Evolutionary conservation across 2,329 filamentous ascomycete genomes (phyloP).

Genomic region (Sphaerulina vaccinii): DNA sequence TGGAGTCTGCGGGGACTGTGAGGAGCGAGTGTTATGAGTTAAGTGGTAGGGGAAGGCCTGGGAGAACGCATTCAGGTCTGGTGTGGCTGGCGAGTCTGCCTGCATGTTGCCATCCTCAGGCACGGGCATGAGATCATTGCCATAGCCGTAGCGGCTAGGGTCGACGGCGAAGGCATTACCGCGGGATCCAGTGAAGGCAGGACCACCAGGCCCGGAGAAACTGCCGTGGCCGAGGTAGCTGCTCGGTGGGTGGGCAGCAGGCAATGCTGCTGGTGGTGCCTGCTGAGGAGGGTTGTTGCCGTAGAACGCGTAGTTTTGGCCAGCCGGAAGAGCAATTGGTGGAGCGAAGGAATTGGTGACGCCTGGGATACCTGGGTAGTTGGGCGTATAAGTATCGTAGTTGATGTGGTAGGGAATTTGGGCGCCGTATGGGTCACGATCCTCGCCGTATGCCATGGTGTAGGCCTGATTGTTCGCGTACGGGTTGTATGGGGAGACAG

Average conservation of each 20-base stretch:
- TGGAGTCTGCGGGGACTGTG: neutral
- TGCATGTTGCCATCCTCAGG: neutral
- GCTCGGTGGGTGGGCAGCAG: too few relatives aligned
- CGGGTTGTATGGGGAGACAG: slow-evolving; percentile 29
- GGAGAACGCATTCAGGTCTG: too few relatives aligned
- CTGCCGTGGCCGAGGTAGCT: too few relatives aligned
- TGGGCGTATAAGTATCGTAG: slow-evolving; percentile 37
- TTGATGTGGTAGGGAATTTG: slow-evolving; percentile 35
- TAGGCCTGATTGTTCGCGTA: slow-evolving; percentile 31
- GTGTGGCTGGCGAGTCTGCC: neutral
- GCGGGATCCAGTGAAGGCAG: too few relatives aligned
- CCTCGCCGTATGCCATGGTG: slow-evolving; percentile 36
- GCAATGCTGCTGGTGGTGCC: too few relatives aligned
- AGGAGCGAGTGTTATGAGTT: neutral
- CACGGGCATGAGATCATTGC: neutral
- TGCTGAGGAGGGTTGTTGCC: slow-evolving; percentile 7
- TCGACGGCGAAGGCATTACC: too few relatives aligned
- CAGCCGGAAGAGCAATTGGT: slow-evolving; percentile 1
- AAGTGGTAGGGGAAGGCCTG: neutral
- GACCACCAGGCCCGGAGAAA: too few relatives aligned
- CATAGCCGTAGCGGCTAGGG: too few relatives aligned
- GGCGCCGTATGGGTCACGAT: slow-evolving; percentile 37
- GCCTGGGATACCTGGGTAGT: slow-evolving; percentile 36
- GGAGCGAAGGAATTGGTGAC: slow-evolving; percentile 34
- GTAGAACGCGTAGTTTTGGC: slow-evolving; percentile 15